Base-by-base conservation (phyloP, 179 eudicot species). In the Camellia oleifera region DNA sequence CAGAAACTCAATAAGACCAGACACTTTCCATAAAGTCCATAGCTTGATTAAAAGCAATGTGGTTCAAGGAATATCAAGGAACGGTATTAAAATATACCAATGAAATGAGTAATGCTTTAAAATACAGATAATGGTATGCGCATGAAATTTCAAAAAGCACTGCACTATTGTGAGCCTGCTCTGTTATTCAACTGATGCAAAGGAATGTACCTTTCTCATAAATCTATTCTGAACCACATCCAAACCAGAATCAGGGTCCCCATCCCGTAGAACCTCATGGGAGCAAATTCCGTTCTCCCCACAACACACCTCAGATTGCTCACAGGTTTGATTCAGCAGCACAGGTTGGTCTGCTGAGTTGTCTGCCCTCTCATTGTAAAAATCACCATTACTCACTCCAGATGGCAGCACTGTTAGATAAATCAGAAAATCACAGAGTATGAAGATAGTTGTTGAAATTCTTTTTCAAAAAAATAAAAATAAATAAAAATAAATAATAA, bases 261-360 rank as follows among this genome's bases (percentile, higher is more conserved):
- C 93, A 77, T 90, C 90, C 75, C 85, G 90, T 82, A 97, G 98
- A 83, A 94, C 94, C 89, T 94, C 95, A 76, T 90, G 92, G 80
- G 91, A 86, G 83, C 93, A 97, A 77, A 97, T 92, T 72, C 94
- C 99, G 64, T 91, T 86, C 64, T 84, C 81, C 68, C 93, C 99
- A 81, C 94, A 87, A 76, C 97, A 97, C 81, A 80, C 83, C 48
- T 84, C 90, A 67, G 80, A 82, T 82, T 84, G 82, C 46, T 83
- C 88, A 82, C 69, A 82, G 80, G 52, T 84, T 58, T 83, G 85
- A 79, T 78, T 72, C 46, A 66, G 78, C 23, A 42, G 74, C 74
- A 84, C 64, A 67, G 70, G 52, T 65, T 78, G 87, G 42, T 83
- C 81, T 67, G 74, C 75, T 72, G 77, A 69, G 17, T 72, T 83